Conservation (phyloP, 495 filamentous ascomycete species). For the Penicillium malachiteum region DNA sequence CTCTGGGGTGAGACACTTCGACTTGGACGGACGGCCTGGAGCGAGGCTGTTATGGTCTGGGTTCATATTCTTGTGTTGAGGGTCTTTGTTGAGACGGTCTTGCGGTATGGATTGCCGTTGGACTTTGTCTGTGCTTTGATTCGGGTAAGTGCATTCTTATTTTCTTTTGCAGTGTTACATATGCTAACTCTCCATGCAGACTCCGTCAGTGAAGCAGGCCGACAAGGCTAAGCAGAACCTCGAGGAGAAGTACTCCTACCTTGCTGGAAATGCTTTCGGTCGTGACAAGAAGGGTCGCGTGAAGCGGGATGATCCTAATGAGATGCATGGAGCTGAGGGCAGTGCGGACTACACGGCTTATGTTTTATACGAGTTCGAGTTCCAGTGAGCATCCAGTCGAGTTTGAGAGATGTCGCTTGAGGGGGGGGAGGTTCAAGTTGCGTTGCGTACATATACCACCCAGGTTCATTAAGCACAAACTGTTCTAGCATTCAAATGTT, state of each 20-base stretch:
- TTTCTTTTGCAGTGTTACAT: neutral
- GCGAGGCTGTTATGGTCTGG: constrained; percentile 94
- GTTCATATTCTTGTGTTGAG: constrained; percentile 84
- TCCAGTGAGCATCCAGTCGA: constrained; percentile 40
- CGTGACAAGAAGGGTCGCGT: constrained; percentile 90
- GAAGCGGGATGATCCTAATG: constrained; percentile 83
- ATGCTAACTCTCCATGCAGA: constrained; percentile 47
- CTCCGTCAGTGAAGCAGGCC: constrained; percentile 67
- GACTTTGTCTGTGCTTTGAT: constrained; percentile 83
- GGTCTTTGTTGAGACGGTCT: constrained; percentile 95
- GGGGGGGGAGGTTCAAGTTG: neutral
- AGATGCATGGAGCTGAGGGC: constrained; percentile 73
- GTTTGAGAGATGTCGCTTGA: neutral
- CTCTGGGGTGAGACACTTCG: constrained; percentile 88
- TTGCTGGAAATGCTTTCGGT: constrained; percentile 92
- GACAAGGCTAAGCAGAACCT: constrained; percentile 79
- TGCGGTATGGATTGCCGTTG: constrained; percentile 88
- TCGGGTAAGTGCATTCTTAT: constrained; percentile 58
- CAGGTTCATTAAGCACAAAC: constrained; percentile 29
- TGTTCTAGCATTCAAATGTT: constrained; percentile 1
- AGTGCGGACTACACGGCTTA: constrained; percentile 89
- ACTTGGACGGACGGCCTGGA: constrained; percentile 82
- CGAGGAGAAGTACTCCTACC: constrained; percentile 85
- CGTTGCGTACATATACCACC: constrained; percentile 33
- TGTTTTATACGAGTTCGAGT: constrained; percentile 95